Evolutionary conservation across 495 filamentous ascomycete species (phyloP).

Genomic region (Lasiosphaeria hispida): DNA sequence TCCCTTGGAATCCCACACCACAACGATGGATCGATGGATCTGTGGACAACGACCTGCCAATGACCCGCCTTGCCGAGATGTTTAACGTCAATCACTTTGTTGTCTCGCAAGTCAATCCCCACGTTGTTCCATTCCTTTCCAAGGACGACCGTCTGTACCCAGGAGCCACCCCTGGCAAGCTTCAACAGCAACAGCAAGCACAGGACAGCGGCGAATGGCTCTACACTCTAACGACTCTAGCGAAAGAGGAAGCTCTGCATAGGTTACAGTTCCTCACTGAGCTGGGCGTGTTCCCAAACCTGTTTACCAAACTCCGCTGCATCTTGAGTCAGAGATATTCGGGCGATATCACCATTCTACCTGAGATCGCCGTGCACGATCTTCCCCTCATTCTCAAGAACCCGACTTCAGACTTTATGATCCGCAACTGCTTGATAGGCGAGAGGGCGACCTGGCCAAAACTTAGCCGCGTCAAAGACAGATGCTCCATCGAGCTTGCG

Average conservation of each 20-base stretch:
- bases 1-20: conserved; percentile 79
- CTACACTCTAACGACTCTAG: conserved; percentile 65
- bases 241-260: conserved; percentile 77
- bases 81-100: conserved; percentile 99
- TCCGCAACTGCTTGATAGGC: conserved; percentile 67
- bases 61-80: conserved; percentile 88
- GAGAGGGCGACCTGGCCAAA: conserved; percentile 91
- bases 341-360: conserved; percentile 94
- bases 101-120: conserved; percentile 93
- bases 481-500: conserved; percentile 81
- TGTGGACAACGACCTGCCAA: conserved; percentile 90
- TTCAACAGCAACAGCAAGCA: conserved; percentile 27
- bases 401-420: conserved; percentile 88
- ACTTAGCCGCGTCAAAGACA: conserved; percentile 74
- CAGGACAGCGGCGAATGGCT: conserved; percentile 55
- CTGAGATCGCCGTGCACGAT: conserved; percentile 69
- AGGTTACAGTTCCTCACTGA: conserved; percentile 79
- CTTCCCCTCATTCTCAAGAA: conserved; percentile 78
- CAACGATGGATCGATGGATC: conserved; percentile 90
- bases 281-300: conserved; percentile 76
- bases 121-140: conserved; percentile 82
- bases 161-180: conserved; percentile 37
- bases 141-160: conserved; percentile 62
- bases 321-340: conserved; percentile 88
- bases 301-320: conserved; percentile 72